Evolutionary conservation across 2,329 filamentous ascomycete genomes (phyloP).

Genomic region (Ceratocystis papillata): DNA sequence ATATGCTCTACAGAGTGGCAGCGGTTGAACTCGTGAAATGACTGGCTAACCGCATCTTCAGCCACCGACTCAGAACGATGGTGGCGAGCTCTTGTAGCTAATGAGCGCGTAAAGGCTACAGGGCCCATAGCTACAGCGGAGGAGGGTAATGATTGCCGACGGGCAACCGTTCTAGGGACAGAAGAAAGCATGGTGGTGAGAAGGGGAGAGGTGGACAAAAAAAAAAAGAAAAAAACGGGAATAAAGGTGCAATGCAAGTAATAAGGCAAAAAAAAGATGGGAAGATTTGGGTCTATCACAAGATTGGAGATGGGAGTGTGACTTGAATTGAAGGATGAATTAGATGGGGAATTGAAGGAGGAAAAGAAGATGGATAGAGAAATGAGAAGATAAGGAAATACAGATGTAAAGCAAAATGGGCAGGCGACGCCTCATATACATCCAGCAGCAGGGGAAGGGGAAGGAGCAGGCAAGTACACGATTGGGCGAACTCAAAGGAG

Average conservation of each 20-base stretch:
- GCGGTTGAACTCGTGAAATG: conserved; percentile 12
- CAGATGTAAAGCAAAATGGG: conserved; percentile 10
- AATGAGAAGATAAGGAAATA: conserved; percentile 10
- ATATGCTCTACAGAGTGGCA: conserved; percentile 21
- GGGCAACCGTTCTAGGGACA: conserved; percentile 20
- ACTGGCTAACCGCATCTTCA: conserved; percentile 11
- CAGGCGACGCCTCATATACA: conserved; percentile 3
- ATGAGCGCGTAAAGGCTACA: conserved; percentile 18
- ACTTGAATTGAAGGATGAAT: conserved; percentile 10
- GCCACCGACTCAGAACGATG: conserved; percentile 17
- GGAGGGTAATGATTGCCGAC: conserved; percentile 23
- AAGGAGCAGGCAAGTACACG: conserved; percentile 12
- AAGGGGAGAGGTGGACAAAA: not conserved
- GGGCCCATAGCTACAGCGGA: conserved; percentile 21
- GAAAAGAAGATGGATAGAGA: not conserved
- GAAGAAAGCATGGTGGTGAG: conserved; percentile 20
- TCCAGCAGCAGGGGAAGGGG: not conserved
- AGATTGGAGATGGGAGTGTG: not conserved
- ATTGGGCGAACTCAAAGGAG: not conserved
- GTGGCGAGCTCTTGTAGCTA: conserved; percentile 22
- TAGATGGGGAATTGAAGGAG: not conserved
- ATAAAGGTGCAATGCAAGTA: not conserved
- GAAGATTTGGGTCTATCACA: not conserved
- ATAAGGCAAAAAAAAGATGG: not conserved
- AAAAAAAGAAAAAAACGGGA: not conserved